Base-by-base conservation (phyloP, 2,329 filamentous ascomycete genomes). In the Fonsecaea pugnacius region DNA sequence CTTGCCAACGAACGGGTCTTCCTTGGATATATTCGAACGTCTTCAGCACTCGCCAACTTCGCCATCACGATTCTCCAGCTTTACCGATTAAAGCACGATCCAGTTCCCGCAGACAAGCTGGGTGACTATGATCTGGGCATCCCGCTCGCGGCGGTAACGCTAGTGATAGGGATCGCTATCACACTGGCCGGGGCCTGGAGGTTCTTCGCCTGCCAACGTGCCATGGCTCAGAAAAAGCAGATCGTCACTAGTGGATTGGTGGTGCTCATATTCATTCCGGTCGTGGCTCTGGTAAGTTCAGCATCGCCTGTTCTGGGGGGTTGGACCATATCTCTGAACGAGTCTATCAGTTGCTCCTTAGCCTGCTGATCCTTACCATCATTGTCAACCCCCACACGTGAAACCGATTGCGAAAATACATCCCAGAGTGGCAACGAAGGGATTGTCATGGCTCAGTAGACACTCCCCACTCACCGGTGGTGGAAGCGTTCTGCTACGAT, bases 1-100 rank as follows among this genome's bases (percentile, higher is more conserved):
- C 62, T 66, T 12, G 64, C 64, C 16, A 66, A 66, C 35, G 64
- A 66, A 32, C 64, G 64, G 12, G 62, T 61, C 27, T 66, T 66
- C 32, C 64, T 66, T 9, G 64, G 38, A 2, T 64, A 64, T n/a
- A 50, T 66, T 24, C 52, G 64, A 36, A 66, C 64, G 32, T 60
- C 57, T 16, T 60, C 51, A 1, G 61, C 64, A 14, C 40, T 64
- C 6, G 60, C 64, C 18, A 66, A 60, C 27, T 54, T 66, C 24
- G 61, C 56, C 3, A 35, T 66, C 24, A 18, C 55, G 12, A 40
- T 61, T n/a, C 58, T 63, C 4, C 63, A 65, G 59, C 63, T 65
- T 14, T 65, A 64, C 52, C 36, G 62, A 24, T 58, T 60, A 33
- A 58, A 62, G 30, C 55, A 62, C 21, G 48, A 52, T n/a, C 43